Evolutionary conservation across 2,329 filamentous ascomycete genomes (phyloP).

Genomic region (Fusarium sp.): DNA sequence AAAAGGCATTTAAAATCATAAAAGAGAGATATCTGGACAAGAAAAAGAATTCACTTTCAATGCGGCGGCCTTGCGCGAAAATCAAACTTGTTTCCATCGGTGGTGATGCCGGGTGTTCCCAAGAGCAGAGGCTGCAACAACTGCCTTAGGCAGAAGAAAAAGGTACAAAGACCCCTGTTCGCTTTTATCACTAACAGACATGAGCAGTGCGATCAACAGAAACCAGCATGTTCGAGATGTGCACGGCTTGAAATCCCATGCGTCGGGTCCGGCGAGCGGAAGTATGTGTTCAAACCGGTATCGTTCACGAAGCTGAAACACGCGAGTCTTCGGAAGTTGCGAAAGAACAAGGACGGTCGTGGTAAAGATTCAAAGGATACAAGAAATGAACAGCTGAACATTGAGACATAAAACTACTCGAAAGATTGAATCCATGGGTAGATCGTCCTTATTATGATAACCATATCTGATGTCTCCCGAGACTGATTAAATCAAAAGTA

Average conservation of each 20-base stretch:
- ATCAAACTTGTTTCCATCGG: background rate
- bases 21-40: accelerated
- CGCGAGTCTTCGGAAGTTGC: background rate
- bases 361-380: background rate
- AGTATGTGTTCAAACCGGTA: conserved; percentile 60
- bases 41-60: background rate
- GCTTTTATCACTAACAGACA: background rate
- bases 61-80: too few species aligned
- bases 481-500: background rate
- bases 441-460: background rate
- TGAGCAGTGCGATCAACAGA: conserved; percentile 58
- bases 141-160: conserved; percentile 65
- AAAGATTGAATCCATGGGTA: background rate
- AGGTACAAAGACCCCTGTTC: conserved; percentile 50
- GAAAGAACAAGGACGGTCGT: background rate
- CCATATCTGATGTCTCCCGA: background rate
- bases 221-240: conserved; percentile 60
- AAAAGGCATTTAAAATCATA: background rate
- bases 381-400: background rate
- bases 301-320: conserved; percentile 40
- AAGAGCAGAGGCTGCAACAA: conserved; percentile 61
- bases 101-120: conserved; percentile 62
- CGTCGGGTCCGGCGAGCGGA: conserved; percentile 59
- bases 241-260: conserved; percentile 57
- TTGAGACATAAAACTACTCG: background rate